Evolutionary conservation across 441 rosid genomes (phyloP).

Genomic region (Erodium moschatum): DNA sequence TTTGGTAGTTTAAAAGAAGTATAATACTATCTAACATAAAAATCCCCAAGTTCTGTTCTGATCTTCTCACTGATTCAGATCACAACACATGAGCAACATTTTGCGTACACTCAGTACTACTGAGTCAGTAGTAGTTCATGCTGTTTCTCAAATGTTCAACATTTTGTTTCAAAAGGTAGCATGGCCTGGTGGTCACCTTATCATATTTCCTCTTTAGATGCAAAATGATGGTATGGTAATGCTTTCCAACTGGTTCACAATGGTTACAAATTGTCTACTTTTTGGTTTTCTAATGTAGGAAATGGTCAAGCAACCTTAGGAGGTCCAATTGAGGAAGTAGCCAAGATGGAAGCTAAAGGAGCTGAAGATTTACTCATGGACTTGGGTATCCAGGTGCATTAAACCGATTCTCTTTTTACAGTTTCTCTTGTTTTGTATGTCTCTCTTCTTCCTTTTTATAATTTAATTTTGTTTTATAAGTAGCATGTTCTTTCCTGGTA

Average conservation of each 20-base stretch:
- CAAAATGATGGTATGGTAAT: neutral
- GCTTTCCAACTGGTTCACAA: neutral
- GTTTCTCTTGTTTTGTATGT: neutral
- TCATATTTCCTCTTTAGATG: neutral
- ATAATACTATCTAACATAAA: neutral
- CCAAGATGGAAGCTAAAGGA: slow-evolving; percentile 57
- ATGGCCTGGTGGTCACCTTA: slow-evolving; percentile 6
- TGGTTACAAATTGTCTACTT: neutral
- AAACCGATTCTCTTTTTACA: neutral
- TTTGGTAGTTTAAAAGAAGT: neutral
- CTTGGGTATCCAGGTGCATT: slow-evolving; percentile 71
- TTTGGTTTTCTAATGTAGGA: slow-evolving; percentile 31
- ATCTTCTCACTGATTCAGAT: neutral
- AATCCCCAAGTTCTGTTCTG: neutral
- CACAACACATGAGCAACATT: neutral
- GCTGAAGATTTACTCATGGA: slow-evolving; percentile 61
- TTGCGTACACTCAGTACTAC: slow-evolving; percentile 2
- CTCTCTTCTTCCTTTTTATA: neutral
- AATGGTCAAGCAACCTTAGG: slow-evolving; percentile 47
- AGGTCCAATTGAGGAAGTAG: slow-evolving; percentile 95
- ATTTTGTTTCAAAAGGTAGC: slow-evolving; percentile 5
- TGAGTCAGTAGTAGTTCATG: slow-evolving; percentile 1
- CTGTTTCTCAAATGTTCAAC: neutral
- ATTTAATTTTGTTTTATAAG: neutral
- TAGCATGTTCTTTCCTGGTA: neutral